phyloP scores from a whole-genome alignment of 176 grass and related monocot species.

The Musa schizocarpa region DNA sequence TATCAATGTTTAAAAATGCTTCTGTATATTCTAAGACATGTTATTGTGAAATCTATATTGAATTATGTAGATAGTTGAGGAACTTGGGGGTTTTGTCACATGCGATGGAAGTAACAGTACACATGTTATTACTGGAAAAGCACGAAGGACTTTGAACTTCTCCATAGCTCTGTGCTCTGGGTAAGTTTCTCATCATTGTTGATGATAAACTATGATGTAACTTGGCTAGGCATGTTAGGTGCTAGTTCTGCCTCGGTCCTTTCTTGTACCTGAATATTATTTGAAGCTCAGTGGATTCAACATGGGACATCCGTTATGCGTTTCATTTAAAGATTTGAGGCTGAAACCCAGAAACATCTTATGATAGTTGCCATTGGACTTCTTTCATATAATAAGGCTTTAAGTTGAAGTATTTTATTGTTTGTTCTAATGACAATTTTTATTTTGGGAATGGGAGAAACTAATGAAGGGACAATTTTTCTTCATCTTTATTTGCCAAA shows the following conservation, averaged over 20 bases:
- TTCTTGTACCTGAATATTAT: too few species aligned
- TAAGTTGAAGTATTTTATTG: too few species aligned
- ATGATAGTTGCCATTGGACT: background rate
- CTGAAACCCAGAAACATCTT: background rate
- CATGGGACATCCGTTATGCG: background rate
- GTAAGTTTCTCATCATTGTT: constrained; percentile 35
- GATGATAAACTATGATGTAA: background rate
- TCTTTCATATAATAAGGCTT: too few species aligned
- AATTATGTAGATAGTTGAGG: constrained; percentile 49
- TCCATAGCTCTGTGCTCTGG: constrained; percentile 74
- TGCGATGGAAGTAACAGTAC: constrained; percentile 55
- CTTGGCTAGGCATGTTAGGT: background rate
- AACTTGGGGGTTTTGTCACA: constrained; percentile 52
- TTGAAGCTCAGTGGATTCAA: too few species aligned
- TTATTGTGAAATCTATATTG: background rate
- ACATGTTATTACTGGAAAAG: constrained; percentile 78
- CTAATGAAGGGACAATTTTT: too few species aligned
- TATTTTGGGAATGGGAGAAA: too few species aligned
- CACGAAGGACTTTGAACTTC: constrained; percentile 73
- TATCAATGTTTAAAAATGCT: background rate
- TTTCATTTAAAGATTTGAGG: background rate
- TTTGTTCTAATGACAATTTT: too few species aligned
- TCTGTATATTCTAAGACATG: background rate
- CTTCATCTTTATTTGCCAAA: too few species aligned
- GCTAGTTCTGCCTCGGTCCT: too few species aligned